Base-by-base conservation (phyloP, 192 early-diverging fungal species). In the Glomus cerebriforme region DNA sequence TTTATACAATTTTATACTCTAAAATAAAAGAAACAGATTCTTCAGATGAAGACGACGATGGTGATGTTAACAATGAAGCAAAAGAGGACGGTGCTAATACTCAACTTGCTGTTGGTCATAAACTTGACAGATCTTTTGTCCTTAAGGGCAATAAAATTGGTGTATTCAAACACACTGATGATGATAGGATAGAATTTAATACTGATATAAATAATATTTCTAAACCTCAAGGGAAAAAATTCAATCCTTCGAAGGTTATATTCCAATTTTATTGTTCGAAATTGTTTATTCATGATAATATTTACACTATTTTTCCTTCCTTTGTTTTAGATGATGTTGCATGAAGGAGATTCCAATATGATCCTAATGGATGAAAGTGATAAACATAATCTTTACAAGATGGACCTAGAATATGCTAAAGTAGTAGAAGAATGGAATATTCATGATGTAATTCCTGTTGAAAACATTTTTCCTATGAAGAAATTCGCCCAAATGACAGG, bases 401-500 rank as follows among this genome's bases (percentile, higher is more conserved):
- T 98, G 96, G 97, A 98, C 83, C 83, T 98, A 35, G 94, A 96
- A 81, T 85, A 86, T 80, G 97, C 95, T 45, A 93, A 96, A 85
- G 91, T 98, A 19, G 97, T 97, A 15, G 96, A 98, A 73, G 94
- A 97, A 84, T 98, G 95, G 94, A 90, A 92, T 39, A 88, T 96
- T 58, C 90, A 95, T 70, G 92, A 95, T 62, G 79, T 92, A 59
- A 82, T 93, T n/a, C 87, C 88, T 8, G 89, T 84, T 3, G 84
- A 87, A 73, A 87, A 90, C 60, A 87, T 97, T 24, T 85, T 93
- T 17, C 93, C 95, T 0, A 90, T 87, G 54, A 81, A 83, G 75
- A 97, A 97, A 83, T 94, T 91, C 85, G 87, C 93, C 31, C 93
- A 94, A 80, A 87, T 90, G 82, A 94, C 95, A 0, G 82, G 80